These are phyloP conservation scores for Halophytophthora batemanensis DNA, from an alignment of 352 stramenopile genomes.

Conservation along the genomic window DNA sequence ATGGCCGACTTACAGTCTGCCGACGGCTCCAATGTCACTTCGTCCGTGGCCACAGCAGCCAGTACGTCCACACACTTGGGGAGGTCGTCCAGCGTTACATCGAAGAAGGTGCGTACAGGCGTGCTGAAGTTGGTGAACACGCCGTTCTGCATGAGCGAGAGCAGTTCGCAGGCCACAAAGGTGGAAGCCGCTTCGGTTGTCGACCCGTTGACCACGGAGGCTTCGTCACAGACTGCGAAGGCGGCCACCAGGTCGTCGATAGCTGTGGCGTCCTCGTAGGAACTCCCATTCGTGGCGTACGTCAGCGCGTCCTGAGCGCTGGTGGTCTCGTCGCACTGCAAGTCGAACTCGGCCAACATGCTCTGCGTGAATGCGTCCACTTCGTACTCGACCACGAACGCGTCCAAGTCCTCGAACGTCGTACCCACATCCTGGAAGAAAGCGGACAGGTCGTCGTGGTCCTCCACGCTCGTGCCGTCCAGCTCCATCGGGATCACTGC, in stretches of 20 bases:
- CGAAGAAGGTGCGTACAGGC: conserved; percentile 53
- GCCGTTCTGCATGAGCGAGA: conserved; percentile 65
- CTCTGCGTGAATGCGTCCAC: conserved; percentile 52
- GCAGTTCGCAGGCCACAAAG: conserved; percentile 62
- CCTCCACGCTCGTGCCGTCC: conserved; percentile 25
- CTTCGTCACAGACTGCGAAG: conserved; percentile 44
- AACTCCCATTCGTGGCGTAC: conserved; percentile 38
- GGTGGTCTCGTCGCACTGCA: conserved; percentile 35
- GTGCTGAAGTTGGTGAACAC: conserved; percentile 74
- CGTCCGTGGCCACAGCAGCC: conserved; percentile 36
- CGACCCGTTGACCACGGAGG: conserved; percentile 39
- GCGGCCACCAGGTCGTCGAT: conserved; percentile 47
- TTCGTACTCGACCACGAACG: conserved; percentile 57
- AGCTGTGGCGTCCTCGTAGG: conserved; percentile 39
- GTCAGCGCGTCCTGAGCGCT: conserved; percentile 29
- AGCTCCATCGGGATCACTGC: conserved; percentile 35
- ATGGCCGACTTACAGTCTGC: conserved; percentile 43
- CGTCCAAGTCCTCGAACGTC: conserved; percentile 31
- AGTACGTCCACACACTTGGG: conserved; percentile 56
- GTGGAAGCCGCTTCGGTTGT: conserved; percentile 42
- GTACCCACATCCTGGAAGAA: conserved; percentile 36
- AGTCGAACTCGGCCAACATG: conserved; percentile 50
- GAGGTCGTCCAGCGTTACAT: conserved; percentile 34
- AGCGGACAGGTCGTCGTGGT: conserved; percentile 19
- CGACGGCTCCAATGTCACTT: conserved; percentile 36